These are phyloP conservation scores for Xylariaceae sp. DNA, from an alignment of 2,329 filamentous ascomycete species.

Conservation along the genomic window DNA sequence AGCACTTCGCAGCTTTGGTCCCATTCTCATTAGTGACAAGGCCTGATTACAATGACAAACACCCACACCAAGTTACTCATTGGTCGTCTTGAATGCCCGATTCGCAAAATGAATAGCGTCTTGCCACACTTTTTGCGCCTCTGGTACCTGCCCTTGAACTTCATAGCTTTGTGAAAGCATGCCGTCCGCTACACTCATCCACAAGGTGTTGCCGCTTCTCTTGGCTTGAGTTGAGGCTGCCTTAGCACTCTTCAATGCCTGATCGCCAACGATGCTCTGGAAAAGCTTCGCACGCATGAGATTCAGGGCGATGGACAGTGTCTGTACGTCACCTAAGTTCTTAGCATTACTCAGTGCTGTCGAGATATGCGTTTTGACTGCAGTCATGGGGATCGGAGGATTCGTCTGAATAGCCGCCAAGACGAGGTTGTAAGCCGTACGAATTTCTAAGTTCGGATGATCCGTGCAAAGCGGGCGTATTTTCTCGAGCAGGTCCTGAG, in stretches of 20 bases:
- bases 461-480: conserved; percentile 71
- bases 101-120: conserved; percentile 37
- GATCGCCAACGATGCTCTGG: conserved; percentile 79
- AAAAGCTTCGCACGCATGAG: conserved; percentile 87
- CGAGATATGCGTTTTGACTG: conserved; percentile 80
- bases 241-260: conserved; percentile 76
- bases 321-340: conserved; percentile 74
- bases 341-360: conserved; percentile 73
- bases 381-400: conserved; percentile 70
- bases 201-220: conserved; percentile 73
- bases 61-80: conserved; percentile 15
- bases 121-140: conserved; percentile 55
- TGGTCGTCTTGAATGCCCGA: conserved; percentile 35
- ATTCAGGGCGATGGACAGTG: conserved; percentile 81
- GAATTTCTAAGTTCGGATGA: conserved; percentile 76
- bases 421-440: conserved; percentile 78
- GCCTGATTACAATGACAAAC: neutral
- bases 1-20: conserved; percentile 1
- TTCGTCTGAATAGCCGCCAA: conserved; percentile 69
- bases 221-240: conserved; percentile 72
- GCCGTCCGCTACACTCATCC: conserved; percentile 81
- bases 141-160: conserved; percentile 67
- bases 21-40: conserved; percentile 9
- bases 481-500: conserved; percentile 66
- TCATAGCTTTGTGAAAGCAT: conserved; percentile 79